Evolutionary conservation across 768 basidiomycete species (phyloP).

Genomic region (Tricholoma sp.): DNA sequence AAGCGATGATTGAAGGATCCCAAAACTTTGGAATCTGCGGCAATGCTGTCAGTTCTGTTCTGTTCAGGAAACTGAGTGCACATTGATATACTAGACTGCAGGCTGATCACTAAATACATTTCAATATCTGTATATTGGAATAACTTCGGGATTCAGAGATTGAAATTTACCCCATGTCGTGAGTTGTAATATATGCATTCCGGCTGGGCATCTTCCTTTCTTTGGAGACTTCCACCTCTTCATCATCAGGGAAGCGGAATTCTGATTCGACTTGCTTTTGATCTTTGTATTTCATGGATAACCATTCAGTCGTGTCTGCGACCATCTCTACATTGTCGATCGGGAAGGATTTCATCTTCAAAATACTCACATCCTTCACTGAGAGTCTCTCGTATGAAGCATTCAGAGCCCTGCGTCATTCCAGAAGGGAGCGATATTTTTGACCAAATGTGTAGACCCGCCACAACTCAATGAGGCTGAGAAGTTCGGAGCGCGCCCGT

Average conservation of each 20-base stretch:
- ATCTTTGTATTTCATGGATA: conserved; percentile 78
- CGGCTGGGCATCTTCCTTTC: conserved; percentile 82
- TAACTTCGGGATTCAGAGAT: no score
- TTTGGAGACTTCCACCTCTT: conserved; percentile 45
- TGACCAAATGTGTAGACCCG: conserved; percentile 84
- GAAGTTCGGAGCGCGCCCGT: conserved; percentile 60
- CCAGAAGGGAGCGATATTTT: conserved; percentile 82
- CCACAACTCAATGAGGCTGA: conserved; percentile 84
- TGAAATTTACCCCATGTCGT: no score
- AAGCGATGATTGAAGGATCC: no score
- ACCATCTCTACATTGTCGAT: conserved; percentile 84
- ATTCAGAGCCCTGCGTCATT: conserved; percentile 61
- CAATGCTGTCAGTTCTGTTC: no score
- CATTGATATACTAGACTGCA: no score
- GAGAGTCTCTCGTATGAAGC: conserved; percentile 65
- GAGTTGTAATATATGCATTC: no score
- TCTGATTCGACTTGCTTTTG: conserved; percentile 58
- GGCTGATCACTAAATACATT: no score
- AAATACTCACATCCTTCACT: conserved; percentile 73
- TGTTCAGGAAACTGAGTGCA: no score
- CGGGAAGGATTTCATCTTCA: conserved; percentile 56
- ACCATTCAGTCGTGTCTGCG: conserved; percentile 88
- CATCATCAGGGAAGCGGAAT: conserved; percentile 68
- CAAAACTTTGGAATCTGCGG: no score
- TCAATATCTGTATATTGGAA: no score